Conservation (phyloP, 1,284 basidiomycete species). For the Cutaneotrichosporon sp. region DNA sequence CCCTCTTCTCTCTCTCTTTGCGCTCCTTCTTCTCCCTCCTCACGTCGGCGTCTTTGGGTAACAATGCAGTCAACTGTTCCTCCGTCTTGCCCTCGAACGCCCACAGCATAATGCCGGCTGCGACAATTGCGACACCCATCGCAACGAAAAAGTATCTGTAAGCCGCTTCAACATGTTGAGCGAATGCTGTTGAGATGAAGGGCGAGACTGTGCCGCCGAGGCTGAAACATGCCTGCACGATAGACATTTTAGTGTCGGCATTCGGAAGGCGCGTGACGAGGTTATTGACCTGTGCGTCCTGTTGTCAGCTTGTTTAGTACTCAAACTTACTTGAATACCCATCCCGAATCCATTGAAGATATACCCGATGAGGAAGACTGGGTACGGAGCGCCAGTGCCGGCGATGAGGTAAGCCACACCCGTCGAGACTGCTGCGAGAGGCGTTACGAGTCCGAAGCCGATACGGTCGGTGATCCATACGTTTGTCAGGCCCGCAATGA, state of each 20-base stretch:
- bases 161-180: slow-evolving; percentile 16
- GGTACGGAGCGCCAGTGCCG: slow-evolving; percentile 19
- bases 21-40: slow-evolving; percentile 2
- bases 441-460: slow-evolving; percentile 62
- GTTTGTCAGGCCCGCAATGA: slow-evolving; percentile 47
- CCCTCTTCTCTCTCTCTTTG: not conserved
- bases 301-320: not conserved
- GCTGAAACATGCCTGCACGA: slow-evolving; percentile 47
- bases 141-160: slow-evolving; percentile 27
- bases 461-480: slow-evolving; percentile 60
- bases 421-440: slow-evolving; percentile 11
- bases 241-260: slow-evolving; percentile 23
- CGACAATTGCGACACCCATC: slow-evolving; percentile 19
- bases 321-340: slow-evolving; percentile 10
- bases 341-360: slow-evolving; percentile 22
- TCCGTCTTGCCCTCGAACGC: slow-evolving; percentile 27
- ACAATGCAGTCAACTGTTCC: slow-evolving; percentile 19
- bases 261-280: slow-evolving; percentile 24
- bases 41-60: not conserved
- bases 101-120: slow-evolving; percentile 14
- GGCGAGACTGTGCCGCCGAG: slow-evolving; percentile 63
- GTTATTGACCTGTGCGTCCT: slow-evolving; percentile 30
- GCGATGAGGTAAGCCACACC: slow-evolving; percentile 18
- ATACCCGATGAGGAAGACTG: slow-evolving; percentile 18
- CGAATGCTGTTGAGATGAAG: slow-evolving; percentile 65